Evolutionary conservation across 305 asterid species (phyloP), one percentile per base, ranked within the genome.

Genomic region (Rubia peregrina): DNA sequence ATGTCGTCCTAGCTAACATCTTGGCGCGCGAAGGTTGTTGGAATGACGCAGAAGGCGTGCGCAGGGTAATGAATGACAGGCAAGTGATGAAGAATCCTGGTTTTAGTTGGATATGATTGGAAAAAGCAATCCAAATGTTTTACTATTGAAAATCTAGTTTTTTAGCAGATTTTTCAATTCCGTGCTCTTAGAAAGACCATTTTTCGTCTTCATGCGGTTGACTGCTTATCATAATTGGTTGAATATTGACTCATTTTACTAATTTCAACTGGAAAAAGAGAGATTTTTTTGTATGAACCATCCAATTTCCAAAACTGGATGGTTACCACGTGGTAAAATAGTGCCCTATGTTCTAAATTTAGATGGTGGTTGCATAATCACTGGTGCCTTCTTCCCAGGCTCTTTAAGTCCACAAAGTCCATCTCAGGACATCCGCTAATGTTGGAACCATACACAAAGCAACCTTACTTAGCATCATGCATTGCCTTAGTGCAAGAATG

Each of bases 1-100:
- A 86, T 46, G 81, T 87, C 13, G 74, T 84, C 22, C 65, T 89
- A 53, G 82, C 86, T 33, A 89, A 87, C 80, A 82, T 87, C 74
- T 63, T 86, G 75, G 90, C 90, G 1, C 71, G 30, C 6, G 88
- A 79, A 74, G 96, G 96, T 68, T 66, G 82, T 60, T 89, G 96
- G 92, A 51, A 75, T 13, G 90, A 81, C 48, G 89, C 87, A 19
- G 90, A 85, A 42, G 69, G 57, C 33, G 81, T 83, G 17, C 85
- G 90, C 46, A 83, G 74, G 76, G 68, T 82, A 17, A 83, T 86
- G 86, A 72, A 70, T 72, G 78, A 77, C 57, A 83, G 78, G 73
- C 81, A 87, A 46, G 81, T 84, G 80, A 79, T 69, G 73, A 89
- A 89, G 78, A 74, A 61, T 51, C 84, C 89, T 14, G 90, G 85